Conservation (phyloP, 371 early-diverging fungal species). For the Rhizomucor pusillus region DNA sequence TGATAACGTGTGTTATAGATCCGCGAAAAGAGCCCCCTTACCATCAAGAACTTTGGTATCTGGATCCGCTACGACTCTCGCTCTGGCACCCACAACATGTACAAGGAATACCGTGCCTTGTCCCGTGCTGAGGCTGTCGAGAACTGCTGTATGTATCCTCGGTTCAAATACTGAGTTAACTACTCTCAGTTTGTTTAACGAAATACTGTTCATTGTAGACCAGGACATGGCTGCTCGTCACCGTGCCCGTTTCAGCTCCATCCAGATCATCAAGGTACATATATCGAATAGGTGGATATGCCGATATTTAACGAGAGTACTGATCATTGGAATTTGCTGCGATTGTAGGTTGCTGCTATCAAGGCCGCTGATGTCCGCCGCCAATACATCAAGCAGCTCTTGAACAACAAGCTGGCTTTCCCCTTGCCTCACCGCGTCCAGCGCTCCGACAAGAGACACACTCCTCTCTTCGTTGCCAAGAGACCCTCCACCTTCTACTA, state of each 20-base stretch:
- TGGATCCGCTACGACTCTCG: constrained; percentile 98
- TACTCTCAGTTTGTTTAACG: neutral
- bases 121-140: constrained; percentile 90
- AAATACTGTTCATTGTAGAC: constrained; percentile 39
- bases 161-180: neutral
- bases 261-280: constrained; percentile 87
- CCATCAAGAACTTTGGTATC: constrained; percentile 98
- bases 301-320: too few relatives aligned
- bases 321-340: constrained; percentile 23
- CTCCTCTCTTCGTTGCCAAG: constrained; percentile 79
- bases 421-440: constrained; percentile 94
- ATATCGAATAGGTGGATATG: too few relatives aligned
- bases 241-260: constrained; percentile 93
- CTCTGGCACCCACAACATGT: constrained; percentile 99
- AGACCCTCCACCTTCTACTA: constrained; percentile 87
- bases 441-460: constrained; percentile 65
- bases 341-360: constrained; percentile 65
- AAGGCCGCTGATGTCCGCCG: constrained; percentile 87
- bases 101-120: constrained; percentile 99
- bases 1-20: constrained; percentile 50
- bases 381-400: constrained; percentile 92
- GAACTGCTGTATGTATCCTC: constrained; percentile 66
- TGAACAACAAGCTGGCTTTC: constrained; percentile 86
- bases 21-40: constrained; percentile 85
- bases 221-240: constrained; percentile 98